Conservation (phyloP, 768 basidiomycete genomes). For the Termitomyces sp. region DNA sequence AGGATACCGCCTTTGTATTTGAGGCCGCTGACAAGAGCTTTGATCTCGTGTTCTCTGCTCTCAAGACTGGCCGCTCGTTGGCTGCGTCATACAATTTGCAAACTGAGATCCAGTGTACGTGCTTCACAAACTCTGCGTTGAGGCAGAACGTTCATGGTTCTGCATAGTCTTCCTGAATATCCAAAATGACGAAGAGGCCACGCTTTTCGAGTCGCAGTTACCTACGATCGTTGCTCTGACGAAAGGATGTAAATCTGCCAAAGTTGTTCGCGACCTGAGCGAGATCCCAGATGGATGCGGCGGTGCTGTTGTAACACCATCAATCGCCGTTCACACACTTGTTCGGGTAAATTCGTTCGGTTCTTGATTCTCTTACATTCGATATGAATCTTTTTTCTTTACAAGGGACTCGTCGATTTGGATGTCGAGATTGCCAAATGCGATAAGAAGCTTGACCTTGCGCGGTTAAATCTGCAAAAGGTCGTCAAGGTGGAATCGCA, state of each 20-base stretch:
- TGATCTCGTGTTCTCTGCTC: constrained; percentile 74
- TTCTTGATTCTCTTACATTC: background rate
- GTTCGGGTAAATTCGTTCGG: constrained; percentile 56
- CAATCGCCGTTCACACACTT: constrained; percentile 74
- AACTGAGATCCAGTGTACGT: constrained; percentile 73
- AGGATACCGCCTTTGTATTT: constrained; percentile 62
- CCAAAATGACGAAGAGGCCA: constrained; percentile 55
- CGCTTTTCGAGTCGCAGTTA: constrained; percentile 66
- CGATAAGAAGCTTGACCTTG: constrained; percentile 83
- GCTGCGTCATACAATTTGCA: constrained; percentile 89
- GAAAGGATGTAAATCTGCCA: constrained; percentile 80
- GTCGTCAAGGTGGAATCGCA: constrained; percentile 66
- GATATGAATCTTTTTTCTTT: background rate
- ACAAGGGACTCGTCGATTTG: constrained; percentile 84
- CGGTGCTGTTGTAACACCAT: constrained; percentile 70
- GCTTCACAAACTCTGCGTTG: background rate
- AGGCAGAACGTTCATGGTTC: constrained; percentile 3
- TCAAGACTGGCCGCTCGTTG: constrained; percentile 78
- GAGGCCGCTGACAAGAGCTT: constrained; percentile 78
- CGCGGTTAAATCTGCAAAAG: constrained; percentile 67
- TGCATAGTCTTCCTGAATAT: constrained; percentile 71
- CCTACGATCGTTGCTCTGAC: constrained; percentile 76
- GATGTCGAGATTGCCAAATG: constrained; percentile 85
- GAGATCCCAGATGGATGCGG: constrained; percentile 91
- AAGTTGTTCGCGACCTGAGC: constrained; percentile 53